These are phyloP conservation scores for Cladosporium cucumerinum DNA, from an alignment of 2,329 filamentous ascomycete genomes.

Conservation along the genomic window DNA sequence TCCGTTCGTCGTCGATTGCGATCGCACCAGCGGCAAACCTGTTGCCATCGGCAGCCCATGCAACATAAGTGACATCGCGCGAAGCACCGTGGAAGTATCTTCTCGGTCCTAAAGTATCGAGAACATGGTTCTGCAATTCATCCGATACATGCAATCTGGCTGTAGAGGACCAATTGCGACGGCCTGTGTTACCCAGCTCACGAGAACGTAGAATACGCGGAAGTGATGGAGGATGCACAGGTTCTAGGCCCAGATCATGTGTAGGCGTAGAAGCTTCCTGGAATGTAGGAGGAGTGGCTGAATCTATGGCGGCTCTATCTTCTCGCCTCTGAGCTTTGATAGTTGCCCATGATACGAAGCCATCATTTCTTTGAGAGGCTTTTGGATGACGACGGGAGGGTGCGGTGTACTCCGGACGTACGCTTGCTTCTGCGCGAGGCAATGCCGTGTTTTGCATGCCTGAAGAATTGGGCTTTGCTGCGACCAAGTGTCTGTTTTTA, in stretches of 20 bases:
- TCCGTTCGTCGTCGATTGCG: conserved; percentile 52
- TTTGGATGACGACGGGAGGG: neutral
- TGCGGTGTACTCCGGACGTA: neutral
- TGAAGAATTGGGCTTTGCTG: neutral
- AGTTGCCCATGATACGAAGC: conserved; percentile 26
- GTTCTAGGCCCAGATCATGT: neutral
- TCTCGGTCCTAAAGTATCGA: conserved; percentile 42
- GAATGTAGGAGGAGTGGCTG: neutral
- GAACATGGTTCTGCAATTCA: conserved; percentile 33
- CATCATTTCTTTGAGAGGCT: conserved; percentile 11
- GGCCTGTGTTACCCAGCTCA: conserved; percentile 24
- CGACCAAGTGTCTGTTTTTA: conserved; percentile 7
- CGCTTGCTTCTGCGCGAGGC: neutral
- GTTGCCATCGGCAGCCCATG: conserved; percentile 55
- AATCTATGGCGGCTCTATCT: neutral
- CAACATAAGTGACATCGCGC: conserved; percentile 54
- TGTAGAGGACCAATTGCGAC: conserved; percentile 21
- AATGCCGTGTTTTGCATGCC: neutral
- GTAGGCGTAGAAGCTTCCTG: neutral
- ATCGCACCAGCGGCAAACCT: conserved; percentile 57
- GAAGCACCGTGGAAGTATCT: conserved; percentile 56
- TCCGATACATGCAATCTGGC: conserved; percentile 15
- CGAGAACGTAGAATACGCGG: conserved; percentile 27
- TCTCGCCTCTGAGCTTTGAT: conserved; percentile 2
- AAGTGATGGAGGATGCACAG: conserved; percentile 19